Evolutionary conservation across 2,329 filamentous ascomycete genomes (phyloP).

Genomic region (Fusarium buharicum): DNA sequence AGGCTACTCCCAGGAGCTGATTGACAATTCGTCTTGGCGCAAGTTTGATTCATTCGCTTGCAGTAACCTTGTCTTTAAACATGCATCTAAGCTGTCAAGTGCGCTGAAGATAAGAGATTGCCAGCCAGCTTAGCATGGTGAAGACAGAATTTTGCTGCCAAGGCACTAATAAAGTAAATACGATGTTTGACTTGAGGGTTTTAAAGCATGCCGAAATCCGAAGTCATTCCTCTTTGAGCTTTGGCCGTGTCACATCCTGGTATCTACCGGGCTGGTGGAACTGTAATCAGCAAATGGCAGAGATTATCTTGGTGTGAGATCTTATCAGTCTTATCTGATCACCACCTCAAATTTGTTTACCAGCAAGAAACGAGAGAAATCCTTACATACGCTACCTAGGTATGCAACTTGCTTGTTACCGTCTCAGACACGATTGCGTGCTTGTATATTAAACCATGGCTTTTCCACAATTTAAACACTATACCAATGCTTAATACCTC

Average conservation of each 20-base stretch:
- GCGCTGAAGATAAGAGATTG: not conserved
- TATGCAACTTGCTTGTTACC: no score
- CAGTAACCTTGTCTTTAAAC: conserved; percentile 5
- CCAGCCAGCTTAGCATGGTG: no score
- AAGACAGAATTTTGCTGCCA: conserved; percentile 14
- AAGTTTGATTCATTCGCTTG: conserved; percentile 4
- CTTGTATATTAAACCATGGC: no score
- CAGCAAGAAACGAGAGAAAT: not conserved
- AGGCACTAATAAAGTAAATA: conserved; percentile 17
- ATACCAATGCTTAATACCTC: not conserved
- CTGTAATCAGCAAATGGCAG: not conserved
- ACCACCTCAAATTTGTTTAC: not conserved
- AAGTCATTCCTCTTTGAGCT: conserved; percentile 3
- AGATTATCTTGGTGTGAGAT: conserved; percentile 21
- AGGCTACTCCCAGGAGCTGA: conserved; percentile 13
- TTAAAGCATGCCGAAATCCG: not conserved
- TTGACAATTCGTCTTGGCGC: conserved; percentile 33
- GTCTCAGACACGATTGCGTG: no score
- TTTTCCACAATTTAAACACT: not conserved
- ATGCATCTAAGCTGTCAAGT: conserved; percentile 1
- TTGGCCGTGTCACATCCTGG: not conserved
- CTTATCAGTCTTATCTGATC: conserved; percentile 38
- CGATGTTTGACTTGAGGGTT: not conserved
- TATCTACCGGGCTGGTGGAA: conserved; percentile 3
- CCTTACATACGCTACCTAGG: no score